phyloP scores from a whole-genome alignment of 1,139 yeast genomes.

The Lodderomyces orthopsilosis region DNA sequence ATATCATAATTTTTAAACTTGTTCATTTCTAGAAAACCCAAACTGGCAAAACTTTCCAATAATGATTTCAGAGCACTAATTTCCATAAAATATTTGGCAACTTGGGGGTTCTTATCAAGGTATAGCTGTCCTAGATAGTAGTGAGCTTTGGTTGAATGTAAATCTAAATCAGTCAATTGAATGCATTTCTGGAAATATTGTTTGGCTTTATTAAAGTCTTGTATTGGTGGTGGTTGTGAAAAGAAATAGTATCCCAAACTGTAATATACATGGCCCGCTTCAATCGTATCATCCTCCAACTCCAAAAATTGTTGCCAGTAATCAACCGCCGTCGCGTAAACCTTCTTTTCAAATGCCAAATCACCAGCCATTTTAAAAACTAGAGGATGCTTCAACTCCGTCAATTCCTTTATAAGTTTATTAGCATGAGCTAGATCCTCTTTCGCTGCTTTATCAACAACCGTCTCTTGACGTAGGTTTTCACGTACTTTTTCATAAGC shows the following conservation, averaged over 20 bases:
- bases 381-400: conserved; percentile 62
- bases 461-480: conserved; percentile 10
- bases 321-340: conserved; percentile 49
- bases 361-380: conserved; percentile 76
- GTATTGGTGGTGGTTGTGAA: conserved; percentile 28
- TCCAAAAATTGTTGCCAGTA: conserved; percentile 61
- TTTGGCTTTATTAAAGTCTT: conserved; percentile 50
- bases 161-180: conserved; percentile 53
- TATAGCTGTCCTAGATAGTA: conserved; percentile 73
- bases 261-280: conserved; percentile 73
- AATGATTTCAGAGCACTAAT: conserved; percentile 75
- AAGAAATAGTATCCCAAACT: conserved; percentile 67
- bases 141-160: conserved; percentile 63
- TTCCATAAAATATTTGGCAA: conserved; percentile 67
- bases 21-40: conserved; percentile 77
- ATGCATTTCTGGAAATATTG: conserved; percentile 61
- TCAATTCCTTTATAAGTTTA: conserved; percentile 57
- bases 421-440: conserved; percentile 67
- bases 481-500: conserved; percentile 56
- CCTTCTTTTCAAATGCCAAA: conserved; percentile 49
- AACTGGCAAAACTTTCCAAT: conserved; percentile 66
- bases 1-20: conserved; percentile 52
- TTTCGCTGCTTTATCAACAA: conserved; percentile 42
- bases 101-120: conserved; percentile 23
- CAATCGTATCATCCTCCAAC: conserved; percentile 51